These are phyloP conservation scores for Mycena pura DNA, from an alignment of 768 basidiomycete genomes.

Conservation along the genomic window DNA sequence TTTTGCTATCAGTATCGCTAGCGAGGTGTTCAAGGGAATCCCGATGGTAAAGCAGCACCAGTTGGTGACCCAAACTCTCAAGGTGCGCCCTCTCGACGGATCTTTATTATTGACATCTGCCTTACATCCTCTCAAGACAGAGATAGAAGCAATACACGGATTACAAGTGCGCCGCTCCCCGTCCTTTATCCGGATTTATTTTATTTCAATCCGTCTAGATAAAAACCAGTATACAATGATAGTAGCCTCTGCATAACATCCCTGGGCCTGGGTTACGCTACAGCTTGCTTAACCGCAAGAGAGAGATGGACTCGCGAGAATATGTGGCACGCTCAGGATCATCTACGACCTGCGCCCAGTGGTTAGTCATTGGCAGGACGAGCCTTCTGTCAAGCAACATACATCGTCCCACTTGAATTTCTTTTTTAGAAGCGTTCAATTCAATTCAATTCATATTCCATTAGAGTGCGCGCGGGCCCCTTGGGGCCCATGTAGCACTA, in stretches of 20 bases:
- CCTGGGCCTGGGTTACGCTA: too few species aligned
- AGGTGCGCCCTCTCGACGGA: conserved; percentile 34
- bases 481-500: too few species aligned
- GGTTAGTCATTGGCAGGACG: conserved; percentile 1
- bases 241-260: too few species aligned
- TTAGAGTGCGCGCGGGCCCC: too few species aligned
- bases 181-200: neutral
- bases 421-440: too few species aligned
- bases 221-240: conserved; percentile 38
- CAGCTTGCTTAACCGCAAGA: conserved; percentile 56
- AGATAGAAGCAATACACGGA: conserved; percentile 92
- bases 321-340: conserved; percentile 67
- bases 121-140: conserved; percentile 83
- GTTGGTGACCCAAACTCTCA: conserved; percentile 84
- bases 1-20: conserved; percentile 90
- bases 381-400: conserved; percentile 18
- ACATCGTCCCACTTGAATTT: conserved; percentile 78
- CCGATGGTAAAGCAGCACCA: conserved; percentile 92
- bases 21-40: conserved; percentile 84
- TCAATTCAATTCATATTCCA: too few species aligned
- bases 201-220: conserved; percentile 37
- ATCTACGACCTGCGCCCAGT: conserved; percentile 57
- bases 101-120: too few species aligned
- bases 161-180: conserved; percentile 69
- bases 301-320: conserved; percentile 67